Evolutionary conservation across 768 basidiomycete genomes (phyloP).

Genomic region (Sutorius australiensis): DNA sequence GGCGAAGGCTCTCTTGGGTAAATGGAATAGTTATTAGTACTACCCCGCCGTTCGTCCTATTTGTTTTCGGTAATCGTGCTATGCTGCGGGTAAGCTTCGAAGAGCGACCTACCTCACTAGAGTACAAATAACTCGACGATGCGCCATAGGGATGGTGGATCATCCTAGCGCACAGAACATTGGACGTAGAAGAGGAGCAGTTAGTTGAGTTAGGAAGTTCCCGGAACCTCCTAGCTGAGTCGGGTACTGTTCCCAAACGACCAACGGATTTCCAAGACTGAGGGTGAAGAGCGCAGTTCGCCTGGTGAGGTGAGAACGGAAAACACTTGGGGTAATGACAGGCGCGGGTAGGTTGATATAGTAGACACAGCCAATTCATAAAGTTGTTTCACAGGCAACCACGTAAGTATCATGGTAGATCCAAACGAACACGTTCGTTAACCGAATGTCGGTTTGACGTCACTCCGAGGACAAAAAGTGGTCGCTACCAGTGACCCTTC

Average conservation of each 20-base stretch:
- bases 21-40: not conserved
- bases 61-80: not conserved
- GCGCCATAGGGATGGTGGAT: conserved; percentile 30
- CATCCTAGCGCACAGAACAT: conserved; percentile 25
- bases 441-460: too few species aligned
- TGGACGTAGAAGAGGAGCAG: conserved; percentile 5
- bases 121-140: conserved; percentile 27
- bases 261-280: conserved; percentile 4
- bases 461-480: too few species aligned
- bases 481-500: too few species aligned
- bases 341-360: conserved; percentile 2
- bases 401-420: too few species aligned
- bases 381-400: not conserved
- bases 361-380: not conserved
- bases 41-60: conserved; percentile 10
- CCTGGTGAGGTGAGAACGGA: not conserved
- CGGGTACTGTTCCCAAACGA: not conserved
- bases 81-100: not conserved
- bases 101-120: conserved; percentile 17
- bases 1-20: conserved; percentile 4
- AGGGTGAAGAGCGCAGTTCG: not conserved
- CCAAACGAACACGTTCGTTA: too few species aligned
- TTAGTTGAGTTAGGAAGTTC: not conserved
- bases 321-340: not conserved
- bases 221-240: not conserved